These are phyloP conservation scores for Cystofilobasidium capitatum DNA, from an alignment of 768 basidiomycete species.

Conservation along the genomic window DNA sequence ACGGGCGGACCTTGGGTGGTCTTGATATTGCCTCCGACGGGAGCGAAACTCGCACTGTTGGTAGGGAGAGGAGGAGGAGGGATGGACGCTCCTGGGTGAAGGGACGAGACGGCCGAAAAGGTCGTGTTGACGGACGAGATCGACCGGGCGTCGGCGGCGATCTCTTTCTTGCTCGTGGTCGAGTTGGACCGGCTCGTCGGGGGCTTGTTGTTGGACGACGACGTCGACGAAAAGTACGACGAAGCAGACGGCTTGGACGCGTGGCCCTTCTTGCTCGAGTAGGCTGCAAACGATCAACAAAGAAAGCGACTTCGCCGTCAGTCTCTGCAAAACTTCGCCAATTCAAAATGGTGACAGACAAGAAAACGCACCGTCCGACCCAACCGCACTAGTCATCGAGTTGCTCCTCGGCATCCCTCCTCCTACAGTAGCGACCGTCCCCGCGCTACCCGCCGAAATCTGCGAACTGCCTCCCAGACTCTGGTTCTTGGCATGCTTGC, in stretches of 20 bases:
- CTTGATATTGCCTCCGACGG: background rate
- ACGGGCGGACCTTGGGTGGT: background rate
- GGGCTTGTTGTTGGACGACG: background rate
- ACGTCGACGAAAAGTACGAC: background rate
- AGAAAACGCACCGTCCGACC: background rate
- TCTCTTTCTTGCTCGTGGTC: too few species aligned
- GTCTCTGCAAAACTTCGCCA: too few species aligned
- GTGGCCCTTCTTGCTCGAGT: background rate
- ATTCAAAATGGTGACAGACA: too few species aligned
- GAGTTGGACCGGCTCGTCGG: too few species aligned
- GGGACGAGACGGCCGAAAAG: conserved; percentile 1
- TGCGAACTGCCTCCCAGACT: background rate
- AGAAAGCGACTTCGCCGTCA: too few species aligned
- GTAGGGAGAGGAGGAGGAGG: background rate
- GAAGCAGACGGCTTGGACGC: background rate
- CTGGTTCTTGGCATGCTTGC: background rate
- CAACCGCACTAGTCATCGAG: background rate
- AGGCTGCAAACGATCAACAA: too few species aligned
- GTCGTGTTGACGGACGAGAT: conserved; percentile 6
- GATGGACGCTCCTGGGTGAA: background rate
- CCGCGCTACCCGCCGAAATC: background rate
- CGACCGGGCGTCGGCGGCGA: background rate
- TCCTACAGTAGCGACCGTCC: background rate
- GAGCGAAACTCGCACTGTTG: background rate
- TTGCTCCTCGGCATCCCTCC: background rate